Conservation (phyloP, 352 stramenopile genomes). For the Globisporangium nodosum region DNA sequence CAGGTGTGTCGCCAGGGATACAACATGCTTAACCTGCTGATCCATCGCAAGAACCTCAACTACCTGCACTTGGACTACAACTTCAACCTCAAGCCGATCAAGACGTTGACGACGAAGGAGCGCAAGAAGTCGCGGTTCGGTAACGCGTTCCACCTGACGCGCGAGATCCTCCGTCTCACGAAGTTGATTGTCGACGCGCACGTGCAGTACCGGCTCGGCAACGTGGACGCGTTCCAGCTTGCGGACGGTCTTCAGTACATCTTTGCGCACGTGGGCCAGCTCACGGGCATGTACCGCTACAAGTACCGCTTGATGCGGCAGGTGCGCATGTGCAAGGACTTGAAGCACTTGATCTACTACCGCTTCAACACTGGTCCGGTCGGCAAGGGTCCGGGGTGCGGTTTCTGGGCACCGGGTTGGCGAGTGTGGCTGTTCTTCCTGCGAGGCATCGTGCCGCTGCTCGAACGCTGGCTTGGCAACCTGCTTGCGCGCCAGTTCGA, state of each 20-base stretch:
- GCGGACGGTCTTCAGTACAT: slow-evolving; percentile 99
- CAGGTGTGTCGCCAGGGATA: slow-evolving; percentile 98
- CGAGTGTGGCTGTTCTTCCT: slow-evolving; percentile 99
- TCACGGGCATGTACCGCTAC: slow-evolving; percentile 99
- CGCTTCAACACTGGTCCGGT: slow-evolving; percentile 99
- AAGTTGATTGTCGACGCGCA: slow-evolving; percentile 99
- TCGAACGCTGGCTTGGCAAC: slow-evolving; percentile 99
- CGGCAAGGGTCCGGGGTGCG: slow-evolving; percentile 98
- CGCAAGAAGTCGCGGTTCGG: slow-evolving; percentile 98
- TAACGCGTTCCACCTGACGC: slow-evolving; percentile 94
- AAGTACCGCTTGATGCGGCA: slow-evolving; percentile 98
- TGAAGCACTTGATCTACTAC: slow-evolving; percentile 99
- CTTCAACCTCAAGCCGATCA: slow-evolving; percentile 99
- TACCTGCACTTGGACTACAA: slow-evolving; percentile 99
- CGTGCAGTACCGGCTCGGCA: slow-evolving; percentile 99
- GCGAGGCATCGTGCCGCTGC: slow-evolving; percentile 96
- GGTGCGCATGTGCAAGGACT: slow-evolving; percentile 99
- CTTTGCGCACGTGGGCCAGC: slow-evolving; percentile 99
- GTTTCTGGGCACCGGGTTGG: slow-evolving; percentile 99
- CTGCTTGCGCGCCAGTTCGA: slow-evolving; percentile 99
- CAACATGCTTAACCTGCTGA: slow-evolving; percentile 99
- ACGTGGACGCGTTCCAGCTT: slow-evolving; percentile 99
- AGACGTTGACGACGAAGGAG: slow-evolving; percentile 99
- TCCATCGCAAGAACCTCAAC: slow-evolving; percentile 99
- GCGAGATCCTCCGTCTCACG: slow-evolving; percentile 98